Base-by-base conservation (phyloP, 2,329 filamentous ascomycete species). In the Neofusicoccum laricinum region DNA sequence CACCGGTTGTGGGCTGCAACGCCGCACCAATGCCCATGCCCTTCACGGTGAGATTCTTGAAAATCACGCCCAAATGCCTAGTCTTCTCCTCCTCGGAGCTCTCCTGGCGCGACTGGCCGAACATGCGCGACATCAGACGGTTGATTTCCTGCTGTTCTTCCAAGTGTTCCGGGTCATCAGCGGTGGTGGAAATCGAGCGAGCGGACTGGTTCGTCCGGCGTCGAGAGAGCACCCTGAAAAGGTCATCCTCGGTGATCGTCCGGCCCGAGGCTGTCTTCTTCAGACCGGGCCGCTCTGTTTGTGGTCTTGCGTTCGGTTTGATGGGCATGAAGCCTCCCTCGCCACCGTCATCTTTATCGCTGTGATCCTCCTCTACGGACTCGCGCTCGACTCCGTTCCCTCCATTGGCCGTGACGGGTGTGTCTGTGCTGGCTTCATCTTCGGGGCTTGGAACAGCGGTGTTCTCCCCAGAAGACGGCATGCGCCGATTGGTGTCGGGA, bases 41-140 rank as follows among this genome's bases (percentile, higher is more conserved):
- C 61, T 86, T 81, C 17, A 91, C 88, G 0, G 80, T 89, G 51
- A 91, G 78, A 63, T 87, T 80, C 67, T 85, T 80, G 85, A 87
- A 91, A 1, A 88, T 86, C 0, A 91, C 81, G 25, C 88, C 89
- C 2, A 90, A 81, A 71, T 91, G 89, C 21, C 88, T 80, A 0
- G 87, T 89, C 71, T 90, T 86, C 69, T 90, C 88, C 66, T 90
- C 88, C 66, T 90, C 85, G 0, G 87, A 89, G n/a, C 85, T 79
- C 49, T 84, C 82, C 68, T 89, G 87, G 5, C 89, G 82, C 19
- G 84, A 84, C 38, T 81, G 78, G 5, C 89, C 89, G 69, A 91
- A 92, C 83, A 92, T 90, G 2, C 85, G 85, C 0, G 88, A 90
- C 80, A 92, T 86, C 43, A 91, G 76, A 11, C 80, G 79, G 58